Base-by-base conservation (phyloP, 352 stramenopile species). In the Proteromonas lacertae region DNA sequence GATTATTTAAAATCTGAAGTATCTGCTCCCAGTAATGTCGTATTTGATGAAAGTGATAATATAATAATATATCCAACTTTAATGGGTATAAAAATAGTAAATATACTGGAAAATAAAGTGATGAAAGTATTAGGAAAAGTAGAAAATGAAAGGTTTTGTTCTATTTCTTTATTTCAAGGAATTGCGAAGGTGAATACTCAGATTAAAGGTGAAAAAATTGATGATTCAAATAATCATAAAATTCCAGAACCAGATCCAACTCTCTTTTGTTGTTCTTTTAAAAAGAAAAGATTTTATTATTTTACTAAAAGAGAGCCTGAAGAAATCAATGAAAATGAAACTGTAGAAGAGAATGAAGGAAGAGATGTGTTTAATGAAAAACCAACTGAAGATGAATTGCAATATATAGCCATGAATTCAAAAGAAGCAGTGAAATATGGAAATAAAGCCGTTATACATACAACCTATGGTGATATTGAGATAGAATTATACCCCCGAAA, bases 341-440 rank as follows among this genome's bases (percentile, higher is more conserved):
- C 49, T n/a, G 35, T 25, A 24, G 49, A 51, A 21, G 34, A 44
- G 7, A n/a, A 12, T 21, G 4, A 12, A 4, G 57, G 64, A 2
- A 61, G 80, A 20, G 84, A 99, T 43, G 67, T 94, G 29, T 88
- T 94, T 45, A 99, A 96, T 43, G 84, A 97, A 56, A 80, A 87
- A 19, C 82, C 82, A 14, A 82, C 77, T 37, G 55, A 81, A 7
- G 74, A 93, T 32, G 83, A 93, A 57, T 89, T 1, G 55, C 64
- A 21, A 66, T 62, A 5, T 60, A 79, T n/a, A 25, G 40, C 17
- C 43, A 29, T 18, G 42, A 16, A 38, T 12, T 8, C 23, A 30
- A 24, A n/a, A 18, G 46, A 21, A 18, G 19, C 22, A 17, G 42
- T 17, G 25, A 14, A 3, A 21, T n/a, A 53, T 17, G 29, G 8